Percentiles rank a stretch among this genome's conserved stretches.
Evolutionary conservation across 2,329 filamentous ascomycete genomes (phyloP).

Genomic region (Aquanectria penicillioides): DNA sequence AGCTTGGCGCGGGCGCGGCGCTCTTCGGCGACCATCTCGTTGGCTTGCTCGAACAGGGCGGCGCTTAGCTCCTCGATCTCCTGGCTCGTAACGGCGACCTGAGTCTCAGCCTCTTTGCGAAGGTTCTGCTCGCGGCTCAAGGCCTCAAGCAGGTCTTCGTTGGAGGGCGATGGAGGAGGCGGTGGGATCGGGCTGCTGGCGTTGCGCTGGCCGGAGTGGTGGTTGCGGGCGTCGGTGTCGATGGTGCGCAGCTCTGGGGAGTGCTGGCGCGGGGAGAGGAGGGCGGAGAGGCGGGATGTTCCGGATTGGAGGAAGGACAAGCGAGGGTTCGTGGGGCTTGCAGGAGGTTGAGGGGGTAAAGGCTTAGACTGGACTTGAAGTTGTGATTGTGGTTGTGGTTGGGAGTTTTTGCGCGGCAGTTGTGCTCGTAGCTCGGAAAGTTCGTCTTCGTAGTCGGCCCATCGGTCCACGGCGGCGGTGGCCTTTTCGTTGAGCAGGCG

Average conservation of each 20-base stretch:
- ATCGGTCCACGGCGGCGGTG: constrained; percentile 69
- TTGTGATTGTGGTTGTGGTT: constrained; percentile 20
- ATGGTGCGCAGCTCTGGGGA: constrained; percentile 43
- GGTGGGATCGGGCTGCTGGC: constrained; percentile 31
- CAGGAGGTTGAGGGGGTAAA: constrained; percentile 32
- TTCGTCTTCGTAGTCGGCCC: constrained; percentile 85
- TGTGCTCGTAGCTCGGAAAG: constrained; percentile 66
- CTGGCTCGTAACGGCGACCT: constrained; percentile 69
- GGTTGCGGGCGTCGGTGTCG: constrained; percentile 34
- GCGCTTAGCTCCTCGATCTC: constrained; percentile 84
- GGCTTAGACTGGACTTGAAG: constrained; percentile 29
- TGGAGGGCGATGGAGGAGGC: constrained; percentile 41
- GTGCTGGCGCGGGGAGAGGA: constrained; percentile 59
- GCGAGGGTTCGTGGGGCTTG: constrained; percentile 44
- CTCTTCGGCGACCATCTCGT: constrained; percentile 87
- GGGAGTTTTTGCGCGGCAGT: constrained; percentile 39
- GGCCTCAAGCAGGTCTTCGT: constrained; percentile 68
- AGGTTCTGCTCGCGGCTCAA: constrained; percentile 74
- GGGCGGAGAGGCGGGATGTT: constrained; percentile 56
- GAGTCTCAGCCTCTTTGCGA: constrained; percentile 74
- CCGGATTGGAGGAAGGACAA: constrained; percentile 58
- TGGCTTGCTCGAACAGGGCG: constrained; percentile 82
- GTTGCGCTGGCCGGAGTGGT: constrained; percentile 27
- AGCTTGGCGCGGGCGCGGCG: constrained; percentile 75
- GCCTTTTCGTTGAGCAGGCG: constrained; percentile 76